A percentile compares a stretch with the other conserved stretches of the same genome.
phyloP scores from a whole-genome alignment of 2,329 filamentous ascomycete species.

The Stachybotrys elegans region DNA sequence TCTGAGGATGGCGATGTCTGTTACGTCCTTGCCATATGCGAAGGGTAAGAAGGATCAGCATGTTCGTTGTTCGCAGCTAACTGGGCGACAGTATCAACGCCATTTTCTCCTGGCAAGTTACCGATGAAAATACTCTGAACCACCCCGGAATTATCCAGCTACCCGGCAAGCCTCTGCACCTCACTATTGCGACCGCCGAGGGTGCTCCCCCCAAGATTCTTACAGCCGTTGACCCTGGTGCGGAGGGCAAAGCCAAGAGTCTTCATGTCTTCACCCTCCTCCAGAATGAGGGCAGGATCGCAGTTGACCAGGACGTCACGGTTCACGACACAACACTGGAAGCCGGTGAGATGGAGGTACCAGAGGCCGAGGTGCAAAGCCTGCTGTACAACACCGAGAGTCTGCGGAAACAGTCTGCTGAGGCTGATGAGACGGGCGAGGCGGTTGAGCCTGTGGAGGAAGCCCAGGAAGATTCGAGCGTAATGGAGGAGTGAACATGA shows the following conservation, averaged over 20 bases:
- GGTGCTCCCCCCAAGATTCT: constrained; percentile 25
- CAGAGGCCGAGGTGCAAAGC: constrained; percentile 31
- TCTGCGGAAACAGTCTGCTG: constrained; percentile 38
- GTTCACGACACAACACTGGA: constrained; percentile 20
- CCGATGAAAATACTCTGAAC: constrained; percentile 40
- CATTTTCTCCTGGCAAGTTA: constrained; percentile 60
- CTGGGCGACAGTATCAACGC: constrained; percentile 53
- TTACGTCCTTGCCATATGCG: constrained; percentile 46
- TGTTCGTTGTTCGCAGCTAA: too few species aligned
- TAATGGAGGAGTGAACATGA: constrained; percentile 8
- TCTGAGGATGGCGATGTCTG: constrained; percentile 19
- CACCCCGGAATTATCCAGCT: constrained; percentile 45
- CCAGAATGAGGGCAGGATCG: constrained; percentile 25
- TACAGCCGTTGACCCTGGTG: constrained; percentile 33
- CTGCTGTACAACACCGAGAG: constrained; percentile 42
- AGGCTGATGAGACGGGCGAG: constrained; percentile 14
- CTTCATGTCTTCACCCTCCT: constrained; percentile 24
- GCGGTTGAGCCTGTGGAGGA: constrained; percentile 4
- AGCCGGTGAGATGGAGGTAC: constrained; percentile 26
- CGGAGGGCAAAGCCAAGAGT: constrained; percentile 20
- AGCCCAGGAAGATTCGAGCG: constrained; percentile 5
- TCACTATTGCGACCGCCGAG: constrained; percentile 23
- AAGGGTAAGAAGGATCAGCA: constrained; percentile 59
- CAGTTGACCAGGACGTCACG: constrained; percentile 19
- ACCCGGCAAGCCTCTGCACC: constrained; percentile 61